Conservation (phyloP, 2,329 filamentous ascomycete genomes). For the Fusarium clavum region DNA sequence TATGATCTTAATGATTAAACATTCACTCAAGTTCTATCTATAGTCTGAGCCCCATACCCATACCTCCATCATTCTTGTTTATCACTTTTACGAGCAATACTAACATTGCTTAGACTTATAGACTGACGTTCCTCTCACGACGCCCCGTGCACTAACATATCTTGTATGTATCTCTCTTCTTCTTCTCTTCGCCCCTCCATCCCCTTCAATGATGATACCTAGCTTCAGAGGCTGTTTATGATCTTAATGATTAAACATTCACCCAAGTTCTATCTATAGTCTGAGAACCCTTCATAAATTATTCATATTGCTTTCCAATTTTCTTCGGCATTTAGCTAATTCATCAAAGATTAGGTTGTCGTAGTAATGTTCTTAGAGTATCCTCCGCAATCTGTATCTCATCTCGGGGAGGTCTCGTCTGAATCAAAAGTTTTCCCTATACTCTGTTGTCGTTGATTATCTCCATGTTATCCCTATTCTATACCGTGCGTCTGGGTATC, state of each 20-base stretch:
- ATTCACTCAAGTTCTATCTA: constrained; percentile 46
- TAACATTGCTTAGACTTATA: not conserved
- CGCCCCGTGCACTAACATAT: not conserved
- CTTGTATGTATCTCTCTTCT: not conserved
- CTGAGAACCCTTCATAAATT: constrained; percentile 14
- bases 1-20: constrained; percentile 59
- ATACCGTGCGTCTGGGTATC: not conserved
- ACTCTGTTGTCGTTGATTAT: not conserved
- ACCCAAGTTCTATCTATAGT: constrained; percentile 46
- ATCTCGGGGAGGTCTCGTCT: not conserved
- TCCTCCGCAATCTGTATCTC: not conserved
- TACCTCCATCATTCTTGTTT: not conserved
- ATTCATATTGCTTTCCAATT: not conserved
- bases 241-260: constrained; percentile 55
- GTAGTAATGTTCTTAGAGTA: not conserved
- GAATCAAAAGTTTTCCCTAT: not conserved
- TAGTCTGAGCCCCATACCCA: constrained; percentile 25
- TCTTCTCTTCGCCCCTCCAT: not conserved
- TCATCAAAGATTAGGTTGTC: not conserved
- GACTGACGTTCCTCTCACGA: not conserved
- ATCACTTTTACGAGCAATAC: not conserved
- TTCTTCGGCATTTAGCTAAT: not conserved
- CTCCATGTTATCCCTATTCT: not conserved
- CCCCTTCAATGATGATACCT: constrained; percentile 53
- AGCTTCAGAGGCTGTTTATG: constrained; percentile 63